Base-by-base conservation (phyloP, 331 rosid genomes). In the Pyrus hybrid region DNA sequence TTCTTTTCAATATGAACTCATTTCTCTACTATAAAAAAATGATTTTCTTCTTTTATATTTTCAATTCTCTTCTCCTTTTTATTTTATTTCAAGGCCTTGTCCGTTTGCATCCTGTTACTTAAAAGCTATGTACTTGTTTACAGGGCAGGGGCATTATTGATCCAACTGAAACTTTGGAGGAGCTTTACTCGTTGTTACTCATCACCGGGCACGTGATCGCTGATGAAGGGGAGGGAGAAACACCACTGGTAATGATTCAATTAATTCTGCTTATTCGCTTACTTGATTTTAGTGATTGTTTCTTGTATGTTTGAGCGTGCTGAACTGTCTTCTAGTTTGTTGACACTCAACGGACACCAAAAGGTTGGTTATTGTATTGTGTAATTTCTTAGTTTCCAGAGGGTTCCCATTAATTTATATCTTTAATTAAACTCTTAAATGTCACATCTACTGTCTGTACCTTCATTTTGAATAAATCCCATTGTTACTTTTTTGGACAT, bases 181-280 rank as follows among this genome's bases (percentile, higher is more conserved):
- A 94, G 88, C 86, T 94, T 66, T 94, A 94, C 86, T 90, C 99
- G 16, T 82, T 94, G 83, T 73, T 94, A 85, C 87, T 94, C 71
- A 85, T 92, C 76, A 89, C 86, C 76, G 97, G 99, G 70, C 99
- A 94, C 26, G 97, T 92, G 69, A 77, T 90, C 25, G 96, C 99
- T 53, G 99, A 94, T 75, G 99, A 94, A 85, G 99, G 96, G 81
- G 97, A 90, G 80, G 99, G 99, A 58, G 99, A 94, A 83, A 87
- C 91, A 63, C 99, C 99, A 1, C 63, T 84, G 93, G 99, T 92
- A 91, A 79, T 82, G 76, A 18, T 58, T 73, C 71, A 23, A 60
- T 61, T 63, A 18, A 65, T n/a, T 63, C 58, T 35, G 6, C 29
- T 13, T 70, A 69, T 68, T 17, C 43, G 16, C 56, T 6, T 20